phyloP scores from a whole-genome alignment of 371 early-diverging fungal species.

The Zychaea mexicana region DNA sequence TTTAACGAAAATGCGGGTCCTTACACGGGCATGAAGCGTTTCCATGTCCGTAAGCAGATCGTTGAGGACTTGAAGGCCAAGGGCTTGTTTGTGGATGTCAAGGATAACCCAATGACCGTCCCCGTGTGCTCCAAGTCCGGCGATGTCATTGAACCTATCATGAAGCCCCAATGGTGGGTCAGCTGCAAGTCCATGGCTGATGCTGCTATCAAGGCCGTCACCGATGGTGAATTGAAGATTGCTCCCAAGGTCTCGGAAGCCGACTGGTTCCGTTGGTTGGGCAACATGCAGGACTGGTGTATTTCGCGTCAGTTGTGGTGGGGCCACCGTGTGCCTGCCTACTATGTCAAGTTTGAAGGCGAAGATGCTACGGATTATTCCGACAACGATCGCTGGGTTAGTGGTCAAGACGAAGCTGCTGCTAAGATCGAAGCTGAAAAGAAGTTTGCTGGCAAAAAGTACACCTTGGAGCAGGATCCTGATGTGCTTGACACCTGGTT shows the following conservation, averaged over 20 bases:
- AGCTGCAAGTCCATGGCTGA: conserved; percentile 92
- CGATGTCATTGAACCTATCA: conserved; percentile 97
- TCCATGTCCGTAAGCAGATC: conserved; percentile 94
- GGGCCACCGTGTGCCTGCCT: conserved; percentile 99
- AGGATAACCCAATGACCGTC: conserved; percentile 92
- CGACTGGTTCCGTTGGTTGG: conserved; percentile 98
- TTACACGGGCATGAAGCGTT: conserved; percentile 91
- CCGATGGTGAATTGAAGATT: conserved; percentile 87
- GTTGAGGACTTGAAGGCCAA: conserved; percentile 86
- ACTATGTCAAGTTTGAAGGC: conserved; percentile 85
- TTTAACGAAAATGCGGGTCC: conserved; percentile 89
- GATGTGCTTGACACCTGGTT: conserved; percentile 99
- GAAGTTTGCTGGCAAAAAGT: conserved; percentile 73
- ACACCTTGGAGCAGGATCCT: conserved; percentile 71
- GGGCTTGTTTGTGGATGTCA: conserved; percentile 88
- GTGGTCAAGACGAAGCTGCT: conserved; percentile 82
- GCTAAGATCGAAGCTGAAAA: conserved; percentile 76
- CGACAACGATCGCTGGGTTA: conserved; percentile 85
- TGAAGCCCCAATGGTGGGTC: conserved; percentile 99
- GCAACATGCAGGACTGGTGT: conserved; percentile 95
- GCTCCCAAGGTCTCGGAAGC: conserved; percentile 88
- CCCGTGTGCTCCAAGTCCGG: conserved; percentile 95
- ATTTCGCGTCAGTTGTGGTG: conserved; percentile 99
- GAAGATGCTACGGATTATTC: conserved; percentile 38
- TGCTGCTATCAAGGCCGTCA: conserved; percentile 87